Percentiles rank a stretch among this genome's conserved stretches.
phyloP scores from a whole-genome alignment of 495 filamentous ascomycete genomes.

The Hypoxylon trugodes region DNA sequence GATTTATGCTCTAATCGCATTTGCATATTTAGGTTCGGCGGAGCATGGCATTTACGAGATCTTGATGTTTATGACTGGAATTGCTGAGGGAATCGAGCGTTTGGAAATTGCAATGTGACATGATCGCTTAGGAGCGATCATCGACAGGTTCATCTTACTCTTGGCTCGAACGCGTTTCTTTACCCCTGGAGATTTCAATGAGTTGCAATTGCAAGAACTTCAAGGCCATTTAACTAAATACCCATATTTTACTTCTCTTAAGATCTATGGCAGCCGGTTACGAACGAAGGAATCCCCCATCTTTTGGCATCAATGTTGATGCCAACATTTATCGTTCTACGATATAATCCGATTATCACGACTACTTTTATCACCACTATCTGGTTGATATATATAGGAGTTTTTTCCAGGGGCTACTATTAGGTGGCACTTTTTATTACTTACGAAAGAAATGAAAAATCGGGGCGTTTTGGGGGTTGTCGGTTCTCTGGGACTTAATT shows the following conservation, averaged over 20 bases:
- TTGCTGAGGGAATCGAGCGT: slow-evolving; percentile 28
- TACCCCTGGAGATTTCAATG: not conserved
- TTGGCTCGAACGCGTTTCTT: slow-evolving; percentile 7
- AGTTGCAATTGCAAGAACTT: slow-evolving; percentile 8
- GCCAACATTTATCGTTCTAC: not conserved
- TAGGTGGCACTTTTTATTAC: slow-evolving; percentile 4
- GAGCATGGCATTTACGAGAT: slow-evolving; percentile 39
- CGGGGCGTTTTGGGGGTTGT: slow-evolving; percentile 14
- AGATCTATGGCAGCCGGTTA: slow-evolving; percentile 12
- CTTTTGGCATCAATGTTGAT: no score
- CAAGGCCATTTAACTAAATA: slow-evolving; percentile 27
- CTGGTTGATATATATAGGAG: slow-evolving; percentile 23
- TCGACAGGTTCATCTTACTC: not conserved
- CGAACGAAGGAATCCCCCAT: slow-evolving; percentile 4
- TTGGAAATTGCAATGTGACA: slow-evolving; percentile 37
- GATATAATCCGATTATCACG: slow-evolving; percentile 14
- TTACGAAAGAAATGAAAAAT: slow-evolving; percentile 19
- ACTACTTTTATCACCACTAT: slow-evolving; percentile 15
- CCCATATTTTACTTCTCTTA: slow-evolving; percentile 8
- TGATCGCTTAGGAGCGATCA: slow-evolving; percentile 15
- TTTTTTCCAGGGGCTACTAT: slow-evolving; percentile 13
- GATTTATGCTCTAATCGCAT: slow-evolving; percentile 23
- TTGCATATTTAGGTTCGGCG: slow-evolving; percentile 30
- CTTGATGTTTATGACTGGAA: slow-evolving; percentile 23
- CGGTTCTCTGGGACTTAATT: not conserved